Percentiles rank a stretch among this genome's conserved stretches.
These are phyloP conservation scores for Candida broadrunensis DNA, from an alignment of 805 yeast species.

Conservation along the genomic window DNA sequence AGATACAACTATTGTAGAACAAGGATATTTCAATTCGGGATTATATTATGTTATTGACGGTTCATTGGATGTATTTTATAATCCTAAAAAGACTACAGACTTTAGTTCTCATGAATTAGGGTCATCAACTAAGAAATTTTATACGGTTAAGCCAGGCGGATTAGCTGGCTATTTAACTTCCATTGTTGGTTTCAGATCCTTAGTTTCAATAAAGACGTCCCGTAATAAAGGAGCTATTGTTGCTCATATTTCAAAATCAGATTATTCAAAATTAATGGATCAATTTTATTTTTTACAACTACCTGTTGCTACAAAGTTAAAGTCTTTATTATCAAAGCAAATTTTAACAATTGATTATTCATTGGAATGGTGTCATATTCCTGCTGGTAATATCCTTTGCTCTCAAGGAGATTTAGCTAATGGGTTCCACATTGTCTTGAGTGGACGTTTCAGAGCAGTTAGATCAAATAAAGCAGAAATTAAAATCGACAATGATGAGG, in stretches of 20 bases:
- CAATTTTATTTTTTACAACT: constrained; percentile 72
- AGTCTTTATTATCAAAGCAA: constrained; percentile 62
- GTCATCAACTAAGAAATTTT: constrained; percentile 34
- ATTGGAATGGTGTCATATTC: constrained; percentile 88
- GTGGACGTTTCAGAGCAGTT: constrained; percentile 80
- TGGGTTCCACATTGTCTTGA: constrained; percentile 84
- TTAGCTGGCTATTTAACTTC: constrained; percentile 86
- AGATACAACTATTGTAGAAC: constrained; percentile 57
- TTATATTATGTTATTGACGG: constrained; percentile 82
- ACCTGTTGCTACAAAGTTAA: constrained; percentile 71
- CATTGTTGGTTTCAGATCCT: constrained; percentile 73
- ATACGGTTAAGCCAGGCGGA: constrained; percentile 71
- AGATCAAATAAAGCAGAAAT: constrained; percentile 19
- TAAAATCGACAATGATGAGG: constrained; percentile 6
- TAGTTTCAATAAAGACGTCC: constrained; percentile 65
- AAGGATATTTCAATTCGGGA: constrained; percentile 69
- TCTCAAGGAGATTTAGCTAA: constrained; percentile 84
- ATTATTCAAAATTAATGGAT: constrained; percentile 67
- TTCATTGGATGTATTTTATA: constrained; percentile 56
- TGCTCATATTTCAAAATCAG: constrained; percentile 65
- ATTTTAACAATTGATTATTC: constrained; percentile 83
- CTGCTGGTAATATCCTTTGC: constrained; percentile 80
- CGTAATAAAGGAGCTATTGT: constrained; percentile 54
- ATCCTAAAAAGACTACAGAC: neutral
- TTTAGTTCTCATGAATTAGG: constrained; percentile 1